These are phyloP conservation scores for Brassica hybrid DNA, from an alignment of 441 rosid genomes.

Conservation along the genomic window DNA sequence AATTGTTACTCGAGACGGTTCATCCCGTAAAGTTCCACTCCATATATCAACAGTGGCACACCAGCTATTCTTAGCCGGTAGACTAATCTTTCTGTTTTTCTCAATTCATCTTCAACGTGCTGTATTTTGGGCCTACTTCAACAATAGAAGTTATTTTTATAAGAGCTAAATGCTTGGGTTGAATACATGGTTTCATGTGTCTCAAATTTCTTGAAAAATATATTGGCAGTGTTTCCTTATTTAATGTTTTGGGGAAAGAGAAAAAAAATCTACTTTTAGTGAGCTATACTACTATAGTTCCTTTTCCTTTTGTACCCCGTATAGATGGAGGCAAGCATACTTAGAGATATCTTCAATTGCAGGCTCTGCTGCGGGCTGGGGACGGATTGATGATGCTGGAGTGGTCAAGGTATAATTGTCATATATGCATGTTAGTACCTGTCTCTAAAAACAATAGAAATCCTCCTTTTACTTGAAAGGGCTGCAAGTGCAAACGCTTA, in stretches of 20 bases:
- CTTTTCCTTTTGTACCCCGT: neutral
- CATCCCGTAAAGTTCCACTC: slow-evolving; percentile 83
- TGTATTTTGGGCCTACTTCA: slow-evolving; percentile 24
- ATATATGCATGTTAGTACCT: neutral
- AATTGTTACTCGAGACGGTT: slow-evolving; percentile 83
- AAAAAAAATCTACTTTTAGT: neutral
- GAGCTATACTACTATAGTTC: neutral
- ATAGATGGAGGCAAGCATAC: slow-evolving; percentile 22
- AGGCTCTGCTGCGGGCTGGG: slow-evolving; percentile 99
- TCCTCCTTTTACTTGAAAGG: slow-evolving; percentile 2
- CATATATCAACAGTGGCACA: slow-evolving; percentile 77
- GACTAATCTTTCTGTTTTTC: slow-evolving; percentile 18
- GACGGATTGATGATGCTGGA: slow-evolving; percentile 92
- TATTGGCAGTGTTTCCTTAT: slow-evolving; percentile 17
- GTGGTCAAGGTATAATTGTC: slow-evolving; percentile 80
- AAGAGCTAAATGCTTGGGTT: no score
- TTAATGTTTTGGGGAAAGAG: neutral
- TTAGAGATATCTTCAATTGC: slow-evolving; percentile 30
- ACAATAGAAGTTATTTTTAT: no score
- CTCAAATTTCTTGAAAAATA: neutral
- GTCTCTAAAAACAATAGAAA: neutral
- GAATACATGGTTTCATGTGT: neutral
- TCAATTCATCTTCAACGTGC: slow-evolving; percentile 18
- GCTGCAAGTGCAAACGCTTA: slow-evolving; percentile 1
- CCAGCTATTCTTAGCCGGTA: slow-evolving; percentile 91